These are phyloP conservation scores for Aspergillus fumigatiaffinis DNA, from an alignment of 2,329 filamentous ascomycete genomes.

Conservation along the genomic window DNA sequence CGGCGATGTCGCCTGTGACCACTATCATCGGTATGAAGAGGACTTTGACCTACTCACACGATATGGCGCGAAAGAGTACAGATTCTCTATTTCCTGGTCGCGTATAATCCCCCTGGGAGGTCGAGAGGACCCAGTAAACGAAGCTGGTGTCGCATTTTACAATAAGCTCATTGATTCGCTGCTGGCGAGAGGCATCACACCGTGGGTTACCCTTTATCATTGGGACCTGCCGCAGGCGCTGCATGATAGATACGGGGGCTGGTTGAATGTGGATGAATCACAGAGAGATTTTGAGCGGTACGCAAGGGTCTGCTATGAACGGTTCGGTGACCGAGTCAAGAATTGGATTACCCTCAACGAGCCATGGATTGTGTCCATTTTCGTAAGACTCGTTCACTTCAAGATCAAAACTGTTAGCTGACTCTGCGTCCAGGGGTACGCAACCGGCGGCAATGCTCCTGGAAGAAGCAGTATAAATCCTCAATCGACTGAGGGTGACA, in stretches of 20 bases:
- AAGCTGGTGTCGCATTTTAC: slow-evolving; percentile 42
- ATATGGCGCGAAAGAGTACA: slow-evolving; percentile 27
- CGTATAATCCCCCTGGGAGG: slow-evolving; percentile 45
- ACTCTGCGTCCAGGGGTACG: slow-evolving; percentile 6
- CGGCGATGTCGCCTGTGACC: slow-evolving; percentile 47
- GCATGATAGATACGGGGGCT: slow-evolving; percentile 33
- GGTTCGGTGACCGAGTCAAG: slow-evolving; percentile 27
- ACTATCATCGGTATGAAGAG: slow-evolving; percentile 46
- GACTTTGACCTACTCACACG: slow-evolving; percentile 29
- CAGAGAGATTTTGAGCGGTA: slow-evolving; percentile 15
- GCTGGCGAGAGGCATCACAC: slow-evolving; percentile 36
- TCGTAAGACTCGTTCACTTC: not conserved
- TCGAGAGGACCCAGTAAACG: slow-evolving; percentile 39
- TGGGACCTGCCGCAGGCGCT: slow-evolving; percentile 37
- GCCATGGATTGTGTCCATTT: slow-evolving; percentile 10
- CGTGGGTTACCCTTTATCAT: slow-evolving; percentile 41
- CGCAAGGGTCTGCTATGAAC: slow-evolving; percentile 26
- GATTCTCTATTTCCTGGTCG: slow-evolving; percentile 45
- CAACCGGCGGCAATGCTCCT: slow-evolving; percentile 21
- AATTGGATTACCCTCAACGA: slow-evolving; percentile 34
- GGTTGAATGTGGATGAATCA: not conserved
- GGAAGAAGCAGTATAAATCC: slow-evolving; percentile 17
- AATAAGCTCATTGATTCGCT: slow-evolving; percentile 42
- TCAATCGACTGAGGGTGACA: slow-evolving; percentile 12
- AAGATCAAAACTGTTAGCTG: not conserved